phyloP scores from a whole-genome alignment of 805 yeast species.

The Wickerhamiella spandovensis region DNA sequence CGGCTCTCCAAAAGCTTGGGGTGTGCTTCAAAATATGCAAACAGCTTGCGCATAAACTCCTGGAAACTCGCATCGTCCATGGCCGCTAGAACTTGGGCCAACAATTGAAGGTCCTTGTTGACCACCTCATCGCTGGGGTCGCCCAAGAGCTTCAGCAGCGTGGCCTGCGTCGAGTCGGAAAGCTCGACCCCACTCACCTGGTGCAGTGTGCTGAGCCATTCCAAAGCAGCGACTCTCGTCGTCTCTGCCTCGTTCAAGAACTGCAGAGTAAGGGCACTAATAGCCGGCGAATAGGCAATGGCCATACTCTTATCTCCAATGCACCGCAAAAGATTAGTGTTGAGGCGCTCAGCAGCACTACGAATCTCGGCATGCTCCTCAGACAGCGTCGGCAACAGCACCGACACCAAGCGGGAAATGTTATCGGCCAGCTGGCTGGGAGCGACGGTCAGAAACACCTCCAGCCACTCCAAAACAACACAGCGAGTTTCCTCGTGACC shows the following conservation, averaged over 20 bases:
- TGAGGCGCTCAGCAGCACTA: slow-evolving; percentile 43
- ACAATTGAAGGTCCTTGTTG: slow-evolving; percentile 52
- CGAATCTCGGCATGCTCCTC: slow-evolving; percentile 36
- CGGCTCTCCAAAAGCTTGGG: slow-evolving; percentile 49
- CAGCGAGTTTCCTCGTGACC: slow-evolving; percentile 64
- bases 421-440: slow-evolving; percentile 63
- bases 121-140: slow-evolving; percentile 72
- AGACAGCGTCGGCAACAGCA: slow-evolving; percentile 50
- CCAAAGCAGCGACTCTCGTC: slow-evolving; percentile 70
- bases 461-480: slow-evolving; percentile 73
- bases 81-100: slow-evolving; percentile 59
- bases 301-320: slow-evolving; percentile 27
- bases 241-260: slow-evolving; percentile 63
- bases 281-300: slow-evolving; percentile 44
- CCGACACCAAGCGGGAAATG: slow-evolving; percentile 61
- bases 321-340: slow-evolving; percentile 40
- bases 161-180: slow-evolving; percentile 53
- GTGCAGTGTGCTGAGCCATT: slow-evolving; percentile 80
- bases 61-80: slow-evolving; percentile 65
- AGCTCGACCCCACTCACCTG: slow-evolving; percentile 35
- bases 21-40: slow-evolving; percentile 59
- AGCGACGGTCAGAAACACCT: slow-evolving; percentile 53
- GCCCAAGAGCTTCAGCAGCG: slow-evolving; percentile 57
- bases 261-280: slow-evolving; percentile 60
- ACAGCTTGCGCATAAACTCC: slow-evolving; percentile 57